These are phyloP conservation scores for Trifolium repens DNA, from an alignment of 306 rosid genomes.

Conservation along the genomic window DNA sequence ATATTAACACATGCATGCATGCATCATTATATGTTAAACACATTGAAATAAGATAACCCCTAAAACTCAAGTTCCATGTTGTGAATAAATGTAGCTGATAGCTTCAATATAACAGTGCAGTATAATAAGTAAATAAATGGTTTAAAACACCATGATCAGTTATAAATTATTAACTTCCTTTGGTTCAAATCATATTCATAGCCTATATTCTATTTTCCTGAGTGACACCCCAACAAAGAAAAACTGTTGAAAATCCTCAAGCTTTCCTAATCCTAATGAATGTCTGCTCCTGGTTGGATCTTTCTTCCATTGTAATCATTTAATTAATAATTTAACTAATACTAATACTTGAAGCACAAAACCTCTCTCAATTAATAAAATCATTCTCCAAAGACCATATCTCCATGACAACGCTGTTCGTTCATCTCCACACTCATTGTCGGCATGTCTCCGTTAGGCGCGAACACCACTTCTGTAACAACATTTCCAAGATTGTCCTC, in stretches of 20 bases:
- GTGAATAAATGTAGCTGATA: constrained; percentile 30
- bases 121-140: constrained; percentile 38
- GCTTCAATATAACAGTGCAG: constrained; percentile 7
- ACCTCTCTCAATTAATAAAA: constrained; percentile 23
- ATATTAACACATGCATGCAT: background rate
- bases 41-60: background rate
- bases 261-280: constrained; percentile 32
- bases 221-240: constrained; percentile 44
- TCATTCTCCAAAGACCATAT: constrained; percentile 22
- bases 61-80: constrained; percentile 29
- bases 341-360: constrained; percentile 32
- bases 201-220: constrained; percentile 40
- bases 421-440: constrained; percentile 38
- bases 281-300: constrained; percentile 29
- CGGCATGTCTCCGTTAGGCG: constrained; percentile 30
- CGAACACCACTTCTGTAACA: constrained; percentile 24
- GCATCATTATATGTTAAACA: background rate
- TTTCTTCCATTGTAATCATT: constrained; percentile 39
- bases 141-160: constrained; percentile 35
- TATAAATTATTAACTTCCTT: constrained; percentile 39
- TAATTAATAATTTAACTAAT: background rate
- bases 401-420: constrained; percentile 36
- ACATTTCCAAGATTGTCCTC: constrained; percentile 39
- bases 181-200: constrained; percentile 38
- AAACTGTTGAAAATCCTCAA: constrained; percentile 47